Percentiles rank a stretch among this genome's conserved stretches.
Evolutionary conservation across 2,329 filamentous ascomycete genomes (phyloP).

Genomic region (Venturia oleaginea): DNA sequence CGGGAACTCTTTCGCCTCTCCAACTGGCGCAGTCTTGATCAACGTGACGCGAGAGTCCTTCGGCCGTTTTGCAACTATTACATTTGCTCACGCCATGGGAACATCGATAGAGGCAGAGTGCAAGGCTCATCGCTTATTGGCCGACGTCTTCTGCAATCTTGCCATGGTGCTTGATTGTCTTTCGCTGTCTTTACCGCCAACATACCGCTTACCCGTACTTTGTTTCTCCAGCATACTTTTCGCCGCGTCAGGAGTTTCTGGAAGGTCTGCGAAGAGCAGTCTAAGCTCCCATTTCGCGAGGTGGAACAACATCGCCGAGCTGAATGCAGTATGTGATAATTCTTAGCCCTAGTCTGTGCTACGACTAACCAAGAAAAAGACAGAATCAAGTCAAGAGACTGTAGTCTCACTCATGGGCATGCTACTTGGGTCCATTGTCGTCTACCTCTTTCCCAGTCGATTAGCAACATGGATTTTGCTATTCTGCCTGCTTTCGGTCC

Average conservation of each 20-base stretch:
- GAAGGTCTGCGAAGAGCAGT: slow-evolving; percentile 1
- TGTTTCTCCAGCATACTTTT: not conserved
- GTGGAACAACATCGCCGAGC: not conserved
- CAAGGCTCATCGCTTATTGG: not conserved
- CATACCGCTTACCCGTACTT: not conserved
- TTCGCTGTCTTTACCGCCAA: not conserved
- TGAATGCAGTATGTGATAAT: not conserved
- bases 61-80: not conserved
- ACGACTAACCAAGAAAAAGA: not conserved
- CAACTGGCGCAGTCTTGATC: not conserved
- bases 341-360: not conserved
- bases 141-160: not conserved
- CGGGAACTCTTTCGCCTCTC: not conserved
- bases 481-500: not conserved
- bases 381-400: slow-evolving; percentile 4
- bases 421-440: not conserved
- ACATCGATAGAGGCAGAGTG: slow-evolving; percentile 4
- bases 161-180: not conserved
- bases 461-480: not conserved
- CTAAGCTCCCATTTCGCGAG: not conserved
- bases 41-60: slow-evolving; percentile 3
- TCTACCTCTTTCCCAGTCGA: not conserved
- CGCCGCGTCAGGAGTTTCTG: not conserved
- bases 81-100: not conserved
- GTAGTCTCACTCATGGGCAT: not conserved